These are phyloP conservation scores for Turritis glabra DNA, from an alignment of 345 rosid species.

Conservation along the genomic window DNA sequence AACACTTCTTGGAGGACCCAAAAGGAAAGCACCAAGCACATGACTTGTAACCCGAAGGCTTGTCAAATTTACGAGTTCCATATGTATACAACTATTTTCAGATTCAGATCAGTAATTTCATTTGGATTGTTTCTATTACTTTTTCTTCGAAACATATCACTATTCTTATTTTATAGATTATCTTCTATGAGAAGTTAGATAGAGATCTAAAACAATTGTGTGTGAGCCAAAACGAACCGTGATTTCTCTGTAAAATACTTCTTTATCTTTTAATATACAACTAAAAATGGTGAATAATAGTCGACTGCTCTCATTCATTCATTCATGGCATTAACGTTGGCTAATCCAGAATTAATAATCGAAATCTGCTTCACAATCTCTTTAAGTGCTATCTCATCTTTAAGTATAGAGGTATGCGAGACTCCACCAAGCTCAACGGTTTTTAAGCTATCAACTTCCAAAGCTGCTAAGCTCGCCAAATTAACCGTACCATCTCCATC, in stretches of 20 bases:
- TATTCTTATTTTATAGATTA: neutral
- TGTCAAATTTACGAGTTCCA: neutral
- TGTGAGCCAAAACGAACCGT: neutral
- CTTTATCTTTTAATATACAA: neutral
- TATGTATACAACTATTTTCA: neutral
- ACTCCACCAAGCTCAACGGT: conserved; percentile 48
- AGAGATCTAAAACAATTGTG: neutral
- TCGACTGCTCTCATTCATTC: neutral
- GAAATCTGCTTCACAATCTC: conserved; percentile 50
- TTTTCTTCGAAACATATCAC: neutral
- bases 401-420: conserved; percentile 63
- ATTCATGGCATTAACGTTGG: neutral
- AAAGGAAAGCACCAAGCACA: neutral
- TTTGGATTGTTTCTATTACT: neutral
- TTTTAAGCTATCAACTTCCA: conserved; percentile 51
- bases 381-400: conserved; percentile 48
- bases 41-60: neutral
- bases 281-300: neutral
- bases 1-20: neutral
- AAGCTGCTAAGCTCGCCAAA: conserved; percentile 65
- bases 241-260: neutral
- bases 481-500: conserved; percentile 93
- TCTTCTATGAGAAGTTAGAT: neutral
- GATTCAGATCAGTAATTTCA: neutral
- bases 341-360: conserved; percentile 43